Percentiles rank a stretch among this genome's conserved stretches.
Evolutionary conservation across 1,284 basidiomycete genomes (phyloP).

Genomic region (Melampsora occidentalis): DNA sequence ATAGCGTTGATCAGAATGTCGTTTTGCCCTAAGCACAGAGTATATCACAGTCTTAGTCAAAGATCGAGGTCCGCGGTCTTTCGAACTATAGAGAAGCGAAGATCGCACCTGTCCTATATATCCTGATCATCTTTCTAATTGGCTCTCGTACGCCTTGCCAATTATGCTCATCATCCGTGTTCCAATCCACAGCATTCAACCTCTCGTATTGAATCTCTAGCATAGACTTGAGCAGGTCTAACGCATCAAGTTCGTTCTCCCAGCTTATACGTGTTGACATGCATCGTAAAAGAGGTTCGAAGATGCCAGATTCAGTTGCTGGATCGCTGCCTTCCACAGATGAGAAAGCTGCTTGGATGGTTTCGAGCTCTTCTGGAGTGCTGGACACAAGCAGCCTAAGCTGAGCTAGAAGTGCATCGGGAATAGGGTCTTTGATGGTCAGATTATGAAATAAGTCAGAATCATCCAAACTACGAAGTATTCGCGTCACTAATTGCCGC

Average conservation of each 20-base stretch:
- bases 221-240: constrained; percentile 29
- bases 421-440: not conserved
- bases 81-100: no score
- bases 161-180: not conserved
- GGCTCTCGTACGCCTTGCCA: constrained; percentile 18
- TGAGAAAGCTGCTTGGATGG: constrained; percentile 1
- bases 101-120: constrained; percentile 21
- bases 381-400: constrained; percentile 20
- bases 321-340: not conserved
- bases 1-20: not conserved
- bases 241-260: constrained; percentile 28
- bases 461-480: constrained; percentile 10
- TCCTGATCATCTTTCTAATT: constrained; percentile 27
- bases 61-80: no score
- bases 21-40: not conserved
- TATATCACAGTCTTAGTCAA: not conserved
- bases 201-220: not conserved
- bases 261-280: not conserved
- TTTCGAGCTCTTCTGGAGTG: constrained; percentile 4
- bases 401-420: constrained; percentile 10
- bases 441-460: constrained; percentile 11
- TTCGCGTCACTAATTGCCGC: not conserved
- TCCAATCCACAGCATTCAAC: not conserved
- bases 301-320: no score
- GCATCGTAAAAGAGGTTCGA: not conserved